Evolutionary conservation across 768 basidiomycete species (phyloP).

Genomic region (Mycena belliarum): DNA sequence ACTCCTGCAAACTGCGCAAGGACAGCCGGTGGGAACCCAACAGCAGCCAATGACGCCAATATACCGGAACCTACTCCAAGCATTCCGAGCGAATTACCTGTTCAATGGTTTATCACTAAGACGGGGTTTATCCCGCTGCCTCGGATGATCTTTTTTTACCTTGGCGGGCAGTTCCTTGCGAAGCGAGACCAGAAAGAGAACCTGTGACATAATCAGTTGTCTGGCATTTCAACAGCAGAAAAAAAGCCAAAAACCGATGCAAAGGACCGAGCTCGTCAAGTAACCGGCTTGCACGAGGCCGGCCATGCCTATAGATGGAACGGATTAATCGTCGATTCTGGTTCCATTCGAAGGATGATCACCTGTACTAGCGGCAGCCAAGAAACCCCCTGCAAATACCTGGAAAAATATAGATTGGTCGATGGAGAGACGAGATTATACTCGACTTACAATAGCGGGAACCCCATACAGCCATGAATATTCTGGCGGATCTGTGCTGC

Average conservation of each 20-base stretch:
- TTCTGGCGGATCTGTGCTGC: constrained; percentile 85
- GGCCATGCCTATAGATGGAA: constrained; percentile 43
- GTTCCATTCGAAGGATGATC: background rate
- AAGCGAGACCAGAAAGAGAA: constrained; percentile 77
- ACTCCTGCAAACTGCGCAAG: constrained; percentile 79
- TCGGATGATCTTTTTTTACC: constrained; percentile 35
- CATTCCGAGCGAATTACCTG: constrained; percentile 76
- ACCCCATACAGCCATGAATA: constrained; percentile 82
- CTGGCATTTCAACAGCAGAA: too few relatives aligned
- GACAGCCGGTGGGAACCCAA: constrained; percentile 76
- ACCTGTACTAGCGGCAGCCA: constrained; percentile 81
- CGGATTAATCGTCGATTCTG: background rate
- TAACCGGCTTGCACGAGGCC: constrained; percentile 90
- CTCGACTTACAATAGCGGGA: constrained; percentile 55
- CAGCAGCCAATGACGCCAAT: constrained; percentile 71
- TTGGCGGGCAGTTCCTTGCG: constrained; percentile 80
- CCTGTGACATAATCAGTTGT: constrained; percentile 37
- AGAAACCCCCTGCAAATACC: constrained; percentile 79
- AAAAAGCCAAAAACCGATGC: constrained; percentile 55
- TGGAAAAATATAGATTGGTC: background rate
- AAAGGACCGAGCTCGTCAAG: constrained; percentile 80
- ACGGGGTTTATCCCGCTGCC: too few relatives aligned
- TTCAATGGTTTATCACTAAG: background rate
- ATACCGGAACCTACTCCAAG: constrained; percentile 64
- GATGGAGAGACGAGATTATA: background rate